phyloP scores from a whole-genome alignment of 2,329 filamentous ascomycete species.

The Magnaporthiopsis rhizophila region DNA sequence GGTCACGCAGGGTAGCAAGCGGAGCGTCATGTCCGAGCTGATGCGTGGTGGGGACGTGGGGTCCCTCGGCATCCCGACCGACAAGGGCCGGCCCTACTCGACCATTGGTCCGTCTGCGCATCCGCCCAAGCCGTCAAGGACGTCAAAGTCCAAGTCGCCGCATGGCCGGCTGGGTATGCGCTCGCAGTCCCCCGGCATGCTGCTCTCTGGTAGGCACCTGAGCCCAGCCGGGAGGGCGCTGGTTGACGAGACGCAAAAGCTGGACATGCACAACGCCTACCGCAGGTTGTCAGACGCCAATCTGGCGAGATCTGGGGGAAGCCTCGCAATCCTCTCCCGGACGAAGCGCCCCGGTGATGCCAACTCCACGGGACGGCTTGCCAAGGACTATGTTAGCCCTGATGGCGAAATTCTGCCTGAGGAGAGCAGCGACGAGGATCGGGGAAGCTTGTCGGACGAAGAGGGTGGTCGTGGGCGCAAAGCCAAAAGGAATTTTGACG shows the following conservation, averaged over 20 bases:
- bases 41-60: slow-evolving; percentile 44
- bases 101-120: slow-evolving; percentile 21
- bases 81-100: slow-evolving; percentile 34
- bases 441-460: slow-evolving; percentile 50
- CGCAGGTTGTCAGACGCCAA: slow-evolving; percentile 65
- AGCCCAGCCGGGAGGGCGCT: slow-evolving; percentile 31
- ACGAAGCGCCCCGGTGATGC: slow-evolving; percentile 38
- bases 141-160: slow-evolving; percentile 46
- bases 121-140: slow-evolving; percentile 14
- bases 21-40: slow-evolving; percentile 43
- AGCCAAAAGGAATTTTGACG: slow-evolving; percentile 38
- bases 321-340: slow-evolving; percentile 52
- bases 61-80: slow-evolving; percentile 40
- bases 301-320: slow-evolving; percentile 54
- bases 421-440: slow-evolving; percentile 59
- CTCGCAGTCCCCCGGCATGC: slow-evolving; percentile 37
- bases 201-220: slow-evolving; percentile 25
- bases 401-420: slow-evolving; percentile 58
- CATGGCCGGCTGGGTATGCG: slow-evolving; percentile 39
- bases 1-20: slow-evolving; percentile 36
- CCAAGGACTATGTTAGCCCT: slow-evolving; percentile 59
- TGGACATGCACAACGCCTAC: slow-evolving; percentile 65
- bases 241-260: slow-evolving; percentile 50
- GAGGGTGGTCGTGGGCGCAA: slow-evolving; percentile 57
- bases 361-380: slow-evolving; percentile 45